Conservation (phyloP, 805 yeast species). For the Candida nonsorbophila region DNA sequence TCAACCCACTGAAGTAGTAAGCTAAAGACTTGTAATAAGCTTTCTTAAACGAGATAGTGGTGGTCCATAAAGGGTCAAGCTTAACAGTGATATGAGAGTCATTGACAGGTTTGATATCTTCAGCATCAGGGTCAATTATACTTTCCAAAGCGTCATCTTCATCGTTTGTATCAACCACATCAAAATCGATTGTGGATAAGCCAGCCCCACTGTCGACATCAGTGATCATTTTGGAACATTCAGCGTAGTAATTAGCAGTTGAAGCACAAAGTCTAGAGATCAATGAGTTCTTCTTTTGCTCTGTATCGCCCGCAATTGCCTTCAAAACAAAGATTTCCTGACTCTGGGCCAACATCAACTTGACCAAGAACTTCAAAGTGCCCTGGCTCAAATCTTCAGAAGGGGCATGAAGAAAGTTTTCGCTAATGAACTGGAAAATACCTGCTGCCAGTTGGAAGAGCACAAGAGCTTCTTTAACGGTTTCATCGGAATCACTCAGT, state of each 20-base stretch:
- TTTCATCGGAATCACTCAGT: constrained; percentile 29
- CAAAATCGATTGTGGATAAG: constrained; percentile 10
- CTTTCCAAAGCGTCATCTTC: constrained; percentile 19
- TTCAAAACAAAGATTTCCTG: constrained; percentile 77
- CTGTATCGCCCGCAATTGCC: constrained; percentile 47
- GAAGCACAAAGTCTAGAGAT: constrained; percentile 72
- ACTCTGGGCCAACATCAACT: constrained; percentile 77
- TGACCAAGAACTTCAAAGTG: constrained; percentile 57
- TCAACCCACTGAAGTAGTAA: constrained; percentile 52
- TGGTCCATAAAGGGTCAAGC: constrained; percentile 44
- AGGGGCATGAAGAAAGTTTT: constrained; percentile 86
- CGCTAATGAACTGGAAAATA: constrained; percentile 62
- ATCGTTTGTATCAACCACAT: constrained; percentile 20
- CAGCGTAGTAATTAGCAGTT: constrained; percentile 50
- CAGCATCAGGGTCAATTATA: constrained; percentile 11
- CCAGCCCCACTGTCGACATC: constrained; percentile 5
- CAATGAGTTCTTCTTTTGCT: constrained; percentile 56
- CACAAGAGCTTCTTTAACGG: constrained; percentile 55
- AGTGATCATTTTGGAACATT: constrained; percentile 25
- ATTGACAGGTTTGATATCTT: constrained; percentile 15
- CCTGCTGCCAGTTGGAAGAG: constrained; percentile 76
- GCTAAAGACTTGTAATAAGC: constrained; percentile 56
- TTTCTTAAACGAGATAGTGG: constrained; percentile 46
- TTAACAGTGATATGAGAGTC: constrained; percentile 17
- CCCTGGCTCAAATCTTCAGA: constrained; percentile 68